A percentile compares a stretch with the other conserved stretches of the same genome.
Evolutionary conservation across 495 filamentous ascomycete species (phyloP).

Genomic region (Xanthoparmelia taractica): DNA sequence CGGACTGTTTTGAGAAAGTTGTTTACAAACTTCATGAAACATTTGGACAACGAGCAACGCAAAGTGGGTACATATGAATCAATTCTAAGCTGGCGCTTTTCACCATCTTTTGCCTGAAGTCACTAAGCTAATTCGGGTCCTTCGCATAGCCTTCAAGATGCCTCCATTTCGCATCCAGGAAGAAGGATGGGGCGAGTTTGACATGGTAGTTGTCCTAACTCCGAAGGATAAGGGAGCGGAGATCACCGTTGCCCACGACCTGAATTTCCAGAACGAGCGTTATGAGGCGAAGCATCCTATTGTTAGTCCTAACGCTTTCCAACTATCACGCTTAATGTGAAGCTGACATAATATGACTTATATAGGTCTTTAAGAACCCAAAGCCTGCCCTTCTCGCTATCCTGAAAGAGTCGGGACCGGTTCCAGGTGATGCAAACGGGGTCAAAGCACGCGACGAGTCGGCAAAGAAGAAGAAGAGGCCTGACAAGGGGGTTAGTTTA

Average conservation of each 20-base stretch:
- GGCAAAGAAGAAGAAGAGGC: slow-evolving; percentile 68
- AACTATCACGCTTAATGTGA: not conserved
- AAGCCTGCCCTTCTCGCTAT: slow-evolving; percentile 66
- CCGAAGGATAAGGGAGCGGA: slow-evolving; percentile 82
- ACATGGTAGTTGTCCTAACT: slow-evolving; percentile 77
- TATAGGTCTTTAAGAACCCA: slow-evolving; percentile 81
- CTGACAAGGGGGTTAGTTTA: slow-evolving; percentile 54
- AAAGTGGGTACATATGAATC: slow-evolving; percentile 52
- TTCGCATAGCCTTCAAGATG: slow-evolving; percentile 57
- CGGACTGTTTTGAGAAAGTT: slow-evolving; percentile 81
- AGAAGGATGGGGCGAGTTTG: slow-evolving; percentile 98
- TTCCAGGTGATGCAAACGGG: slow-evolving; percentile 67
- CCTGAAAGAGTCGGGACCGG: slow-evolving; percentile 73
- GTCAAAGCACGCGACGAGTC: slow-evolving; percentile 50
- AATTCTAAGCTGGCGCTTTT: not conserved
- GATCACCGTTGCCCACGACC: slow-evolving; percentile 70
- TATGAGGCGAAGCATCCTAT: slow-evolving; percentile 82
- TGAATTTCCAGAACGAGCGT: slow-evolving; percentile 74
- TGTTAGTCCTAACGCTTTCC: slow-evolving; percentile 39
- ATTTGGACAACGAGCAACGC: slow-evolving; percentile 68
- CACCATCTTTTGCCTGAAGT: not conserved
- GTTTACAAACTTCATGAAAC: slow-evolving; percentile 88
- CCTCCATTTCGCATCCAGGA: slow-evolving; percentile 86
- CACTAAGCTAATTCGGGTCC: not conserved
- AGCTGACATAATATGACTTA: not conserved